Percentiles rank a stretch among this genome's conserved stretches.
phyloP scores from a whole-genome alignment of 108 stramenopile genomes.

The Conticribra weissflogii region DNA sequence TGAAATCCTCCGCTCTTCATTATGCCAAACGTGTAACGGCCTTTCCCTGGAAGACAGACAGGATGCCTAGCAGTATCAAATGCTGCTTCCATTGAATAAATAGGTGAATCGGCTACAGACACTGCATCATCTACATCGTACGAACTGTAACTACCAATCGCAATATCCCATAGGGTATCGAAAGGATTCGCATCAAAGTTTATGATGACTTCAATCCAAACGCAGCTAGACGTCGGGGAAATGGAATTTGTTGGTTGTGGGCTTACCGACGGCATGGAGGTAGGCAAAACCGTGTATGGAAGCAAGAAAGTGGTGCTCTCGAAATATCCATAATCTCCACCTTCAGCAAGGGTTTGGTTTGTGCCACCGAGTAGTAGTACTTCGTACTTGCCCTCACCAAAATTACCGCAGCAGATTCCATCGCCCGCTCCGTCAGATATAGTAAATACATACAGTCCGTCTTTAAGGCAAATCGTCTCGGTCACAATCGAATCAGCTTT shows the following conservation, averaged over 20 bases:
- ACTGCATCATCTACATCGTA: conserved; percentile 13
- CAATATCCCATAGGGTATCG: conserved; percentile 22
- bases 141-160: conserved; percentile 1
- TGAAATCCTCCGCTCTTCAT: neutral
- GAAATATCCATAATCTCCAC: conserved; percentile 19
- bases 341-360: conserved; percentile 13
- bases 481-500: neutral
- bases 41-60: conserved; percentile 15
- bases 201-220: conserved; percentile 22
- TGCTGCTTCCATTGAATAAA: conserved; percentile 1
- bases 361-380: conserved; percentile 6
- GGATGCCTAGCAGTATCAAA: conserved; percentile 12
- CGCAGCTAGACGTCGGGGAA: conserved; percentile 11
- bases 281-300: conserved; percentile 13
- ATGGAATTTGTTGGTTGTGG: conserved; percentile 20
- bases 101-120: conserved; percentile 11
- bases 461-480: conserved; percentile 10
- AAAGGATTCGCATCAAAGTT: conserved; percentile 24
- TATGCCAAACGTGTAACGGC: conserved; percentile 5
- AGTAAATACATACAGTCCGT: conserved; percentile 12
- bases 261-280: conserved; percentile 17
- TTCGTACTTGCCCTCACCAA: conserved; percentile 21
- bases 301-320: conserved; percentile 15
- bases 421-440: conserved; percentile 14
- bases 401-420: conserved; percentile 21